A percentile compares a stretch with the other conserved stretches of the same genome.
These are phyloP conservation scores for Durio zibethinus DNA, from an alignment of 345 rosid genomes.

Conservation along the genomic window DNA sequence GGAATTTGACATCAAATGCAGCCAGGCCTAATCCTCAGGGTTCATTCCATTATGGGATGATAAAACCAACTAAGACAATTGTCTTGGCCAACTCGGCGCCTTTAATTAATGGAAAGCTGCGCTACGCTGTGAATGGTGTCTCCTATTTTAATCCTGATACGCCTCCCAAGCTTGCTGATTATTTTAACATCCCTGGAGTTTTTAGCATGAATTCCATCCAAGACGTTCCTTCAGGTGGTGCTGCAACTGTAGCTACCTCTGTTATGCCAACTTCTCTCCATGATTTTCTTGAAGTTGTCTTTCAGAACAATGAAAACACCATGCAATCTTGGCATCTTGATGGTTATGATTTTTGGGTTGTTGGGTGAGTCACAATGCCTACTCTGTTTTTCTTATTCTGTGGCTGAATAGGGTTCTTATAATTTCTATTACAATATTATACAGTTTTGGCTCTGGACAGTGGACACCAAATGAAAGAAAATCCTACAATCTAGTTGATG, in stretches of 20 bases:
- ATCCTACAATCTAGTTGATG: constrained; percentile 69
- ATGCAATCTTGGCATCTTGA: constrained; percentile 96
- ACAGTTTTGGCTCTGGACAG: constrained; percentile 72
- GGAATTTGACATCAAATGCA: constrained; percentile 91
- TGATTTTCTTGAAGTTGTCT: constrained; percentile 67
- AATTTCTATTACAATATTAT: not conserved
- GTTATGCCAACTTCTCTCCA: constrained; percentile 56
- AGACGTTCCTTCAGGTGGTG: constrained; percentile 43
- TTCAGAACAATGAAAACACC: constrained; percentile 63
- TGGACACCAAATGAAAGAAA: constrained; percentile 56
- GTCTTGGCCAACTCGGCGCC: constrained; percentile 70
- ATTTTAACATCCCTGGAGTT: constrained; percentile 65
- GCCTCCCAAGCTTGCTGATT: constrained; percentile 83
- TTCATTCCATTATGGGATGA: constrained; percentile 78
- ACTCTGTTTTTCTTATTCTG: not conserved
- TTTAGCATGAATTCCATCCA: constrained; percentile 53
- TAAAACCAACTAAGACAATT: constrained; percentile 48
- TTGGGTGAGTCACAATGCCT: constrained; percentile 54
- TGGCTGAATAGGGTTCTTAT: constrained; percentile 12
- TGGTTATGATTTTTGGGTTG: constrained; percentile 91
- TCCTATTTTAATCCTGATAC: constrained; percentile 77
- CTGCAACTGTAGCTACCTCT: constrained; percentile 55
- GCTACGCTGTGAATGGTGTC: constrained; percentile 76
- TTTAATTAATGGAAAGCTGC: constrained; percentile 68
- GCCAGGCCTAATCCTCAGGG: constrained; percentile 99